Evolutionary conservation across 2,329 filamentous ascomycete species (phyloP).

Genomic region (Lachnellula willkommii): DNA sequence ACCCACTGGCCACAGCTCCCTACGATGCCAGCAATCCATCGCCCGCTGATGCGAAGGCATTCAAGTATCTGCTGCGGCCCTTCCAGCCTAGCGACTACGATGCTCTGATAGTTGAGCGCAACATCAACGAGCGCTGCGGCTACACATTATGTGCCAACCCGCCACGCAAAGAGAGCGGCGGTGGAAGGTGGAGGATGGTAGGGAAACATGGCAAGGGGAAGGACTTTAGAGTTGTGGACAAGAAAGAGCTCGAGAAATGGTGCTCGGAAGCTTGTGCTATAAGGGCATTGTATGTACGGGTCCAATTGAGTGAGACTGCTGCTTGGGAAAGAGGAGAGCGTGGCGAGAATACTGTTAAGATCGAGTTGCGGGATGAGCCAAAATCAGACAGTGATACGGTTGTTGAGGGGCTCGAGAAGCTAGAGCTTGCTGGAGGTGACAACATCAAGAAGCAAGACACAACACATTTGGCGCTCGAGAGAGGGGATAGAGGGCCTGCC

Average conservation of each 20-base stretch:
- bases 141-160: slow-evolving; percentile 71
- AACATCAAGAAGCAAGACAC: slow-evolving; percentile 34
- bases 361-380: slow-evolving; percentile 65
- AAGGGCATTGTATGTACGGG: slow-evolving; percentile 77
- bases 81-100: slow-evolving; percentile 91
- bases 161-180: slow-evolving; percentile 50
- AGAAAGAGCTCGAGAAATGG: slow-evolving; percentile 75
- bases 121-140: slow-evolving; percentile 75
- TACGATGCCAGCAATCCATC: slow-evolving; percentile 48
- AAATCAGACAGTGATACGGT: slow-evolving; percentile 37
- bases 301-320: slow-evolving; percentile 79
- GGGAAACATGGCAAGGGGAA: slow-evolving; percentile 43
- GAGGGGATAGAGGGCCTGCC: slow-evolving; percentile 34
- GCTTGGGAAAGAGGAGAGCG: slow-evolving; percentile 67
- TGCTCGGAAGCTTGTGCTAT: slow-evolving; percentile 75
- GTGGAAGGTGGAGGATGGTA: slow-evolving; percentile 64
- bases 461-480: slow-evolving; percentile 46
- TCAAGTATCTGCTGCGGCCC: slow-evolving; percentile 60
- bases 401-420: slow-evolving; percentile 28
- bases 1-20: slow-evolving; percentile 37
- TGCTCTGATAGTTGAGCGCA: slow-evolving; percentile 81
- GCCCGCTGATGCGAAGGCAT: slow-evolving; percentile 54
- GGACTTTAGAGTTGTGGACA: slow-evolving; percentile 63
- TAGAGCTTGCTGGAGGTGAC: slow-evolving; percentile 42
- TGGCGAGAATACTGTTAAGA: slow-evolving; percentile 29